Conservation (phyloP, 129 eudicot species). For the Chrysanthemum makinoi region DNA sequence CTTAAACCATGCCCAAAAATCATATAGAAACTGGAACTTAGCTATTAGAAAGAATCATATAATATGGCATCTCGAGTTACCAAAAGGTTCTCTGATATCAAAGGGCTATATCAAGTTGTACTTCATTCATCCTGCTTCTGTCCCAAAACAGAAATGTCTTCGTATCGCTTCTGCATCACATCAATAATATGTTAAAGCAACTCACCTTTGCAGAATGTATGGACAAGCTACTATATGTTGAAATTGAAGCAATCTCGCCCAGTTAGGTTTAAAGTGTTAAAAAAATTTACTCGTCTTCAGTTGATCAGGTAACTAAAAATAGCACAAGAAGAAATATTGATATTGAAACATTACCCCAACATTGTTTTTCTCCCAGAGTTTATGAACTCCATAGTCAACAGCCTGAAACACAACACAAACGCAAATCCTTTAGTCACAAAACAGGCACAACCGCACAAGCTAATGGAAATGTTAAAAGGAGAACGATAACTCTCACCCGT, state of each 20-base stretch:
- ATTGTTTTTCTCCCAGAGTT: conserved; percentile 69
- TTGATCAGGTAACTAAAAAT: not conserved
- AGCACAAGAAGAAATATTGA: conserved; percentile 1
- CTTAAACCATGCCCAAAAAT: not conserved
- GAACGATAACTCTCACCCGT: conserved; percentile 41
- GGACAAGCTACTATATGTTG: not conserved
- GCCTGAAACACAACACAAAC: conserved; percentile 40
- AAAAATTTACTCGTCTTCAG: not conserved
- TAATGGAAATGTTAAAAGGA: not conserved
- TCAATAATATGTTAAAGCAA: not conserved
- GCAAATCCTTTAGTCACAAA: not conserved
- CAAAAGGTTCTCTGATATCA: not conserved
- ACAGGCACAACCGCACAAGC: not conserved
- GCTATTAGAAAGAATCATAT: not conserved
- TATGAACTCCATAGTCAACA: conserved; percentile 69
- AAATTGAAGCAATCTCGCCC: not conserved
- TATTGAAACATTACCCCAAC: conserved; percentile 54
- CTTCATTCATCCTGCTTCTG: conserved; percentile 22
- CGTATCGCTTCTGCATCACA: conserved; percentile 25
- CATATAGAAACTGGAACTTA: not conserved
- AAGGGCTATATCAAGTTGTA: conserved; percentile 2
- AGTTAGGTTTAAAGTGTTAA: too few species aligned
- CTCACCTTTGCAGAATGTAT: not conserved
- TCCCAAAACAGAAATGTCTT: conserved; percentile 30
- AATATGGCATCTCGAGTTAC: not conserved